Base-by-base conservation (phyloP, 768 basidiomycete genomes). In the Tulasnella sp. region DNA sequence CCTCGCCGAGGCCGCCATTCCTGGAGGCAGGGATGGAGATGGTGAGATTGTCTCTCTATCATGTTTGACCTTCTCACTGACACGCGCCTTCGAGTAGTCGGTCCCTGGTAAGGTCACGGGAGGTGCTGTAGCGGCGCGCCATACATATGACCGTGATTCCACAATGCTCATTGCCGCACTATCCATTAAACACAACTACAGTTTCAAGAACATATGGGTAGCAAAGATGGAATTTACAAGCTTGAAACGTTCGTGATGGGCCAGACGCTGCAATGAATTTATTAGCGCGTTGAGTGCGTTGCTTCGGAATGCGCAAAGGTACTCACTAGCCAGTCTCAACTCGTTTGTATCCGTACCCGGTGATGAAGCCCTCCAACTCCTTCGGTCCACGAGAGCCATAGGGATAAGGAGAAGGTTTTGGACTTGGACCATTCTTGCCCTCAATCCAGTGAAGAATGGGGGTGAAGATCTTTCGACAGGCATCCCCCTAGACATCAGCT, bases 361-460 rank as follows among this genome's bases (percentile, higher is more conserved):
- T 82, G 81, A 93, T 91, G 84, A 96, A 99, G 0, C 84, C 86
- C 31, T 95, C 94, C 52, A 98, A 87, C 84, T 92, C 89, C 82
- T 91, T 91, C 0, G 97, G 98, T n/a, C 97, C 98, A 80, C 98
- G 92, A 79, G 96, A 96, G 71, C 98, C 98, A 84, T 99, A 99
- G 7, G 92, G 91, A 87, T 99, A 99, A 24, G 88, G 85, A 73
- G 90, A 86, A 7, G 94, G 96, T 83, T 86, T 91, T 74, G 97
- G 96, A 42, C 86, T 86, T 56, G 87, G 86, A 5, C 92, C 93
- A 68, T 86, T 84, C 85, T 88, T 88, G 16, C 95, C 94, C 19
- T 98, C 97, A 84, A 97, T 97, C 96, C 95, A 97, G 87, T 97
- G 96, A 82, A 98, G 85, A 84, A 97, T 93, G 31, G 94, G 96